These are phyloP conservation scores for Xylariaceae sp. DNA, from an alignment of 2,329 filamentous ascomycete genomes.

Conservation along the genomic window DNA sequence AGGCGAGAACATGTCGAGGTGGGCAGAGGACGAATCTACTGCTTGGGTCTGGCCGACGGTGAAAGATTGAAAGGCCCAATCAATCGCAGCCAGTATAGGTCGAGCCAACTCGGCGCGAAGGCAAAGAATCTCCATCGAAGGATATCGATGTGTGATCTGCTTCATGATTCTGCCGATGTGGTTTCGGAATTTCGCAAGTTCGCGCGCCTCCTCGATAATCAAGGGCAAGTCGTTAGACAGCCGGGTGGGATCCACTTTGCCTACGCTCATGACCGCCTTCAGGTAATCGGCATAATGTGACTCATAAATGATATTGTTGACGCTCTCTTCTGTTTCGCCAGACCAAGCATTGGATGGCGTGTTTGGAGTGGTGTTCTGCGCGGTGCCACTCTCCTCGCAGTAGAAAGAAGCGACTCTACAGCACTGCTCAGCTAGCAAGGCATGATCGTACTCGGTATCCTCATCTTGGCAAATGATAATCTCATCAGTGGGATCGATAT, in stretches of 20 bases:
- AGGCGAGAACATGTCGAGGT: not conserved
- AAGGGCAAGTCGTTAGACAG: slow-evolving; percentile 27
- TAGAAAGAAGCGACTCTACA: slow-evolving; percentile 35
- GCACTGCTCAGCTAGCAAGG: slow-evolving; percentile 34
- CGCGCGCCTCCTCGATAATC: slow-evolving; percentile 31
- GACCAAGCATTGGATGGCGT: slow-evolving; percentile 6
- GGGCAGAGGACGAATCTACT: slow-evolving; percentile 6
- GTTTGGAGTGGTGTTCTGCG: not conserved
- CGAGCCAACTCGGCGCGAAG: slow-evolving; percentile 31
- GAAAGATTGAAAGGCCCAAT: slow-evolving; percentile 31
- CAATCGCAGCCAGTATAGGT: slow-evolving; percentile 31
- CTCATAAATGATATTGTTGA: slow-evolving; percentile 30
- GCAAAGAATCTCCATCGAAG: slow-evolving; percentile 37
- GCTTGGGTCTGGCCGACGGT: slow-evolving; percentile 25
- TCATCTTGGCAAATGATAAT: slow-evolving; percentile 26
- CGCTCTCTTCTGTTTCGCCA: slow-evolving; percentile 26
- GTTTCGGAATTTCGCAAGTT: slow-evolving; percentile 30
- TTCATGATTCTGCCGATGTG: slow-evolving; percentile 33
- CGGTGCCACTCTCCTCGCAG: not conserved
- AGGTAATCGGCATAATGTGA: slow-evolving; percentile 33
- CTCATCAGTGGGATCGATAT: slow-evolving; percentile 39
- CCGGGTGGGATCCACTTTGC: slow-evolving; percentile 15
- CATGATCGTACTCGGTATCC: slow-evolving; percentile 9
- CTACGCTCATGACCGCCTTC: slow-evolving; percentile 27
- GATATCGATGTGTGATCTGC: slow-evolving; percentile 38